A percentile compares a stretch with the other conserved stretches of the same genome.
These are phyloP conservation scores for Nakazawaea laoshanensis DNA, from an alignment of 805 yeast genomes.

Conservation along the genomic window DNA sequence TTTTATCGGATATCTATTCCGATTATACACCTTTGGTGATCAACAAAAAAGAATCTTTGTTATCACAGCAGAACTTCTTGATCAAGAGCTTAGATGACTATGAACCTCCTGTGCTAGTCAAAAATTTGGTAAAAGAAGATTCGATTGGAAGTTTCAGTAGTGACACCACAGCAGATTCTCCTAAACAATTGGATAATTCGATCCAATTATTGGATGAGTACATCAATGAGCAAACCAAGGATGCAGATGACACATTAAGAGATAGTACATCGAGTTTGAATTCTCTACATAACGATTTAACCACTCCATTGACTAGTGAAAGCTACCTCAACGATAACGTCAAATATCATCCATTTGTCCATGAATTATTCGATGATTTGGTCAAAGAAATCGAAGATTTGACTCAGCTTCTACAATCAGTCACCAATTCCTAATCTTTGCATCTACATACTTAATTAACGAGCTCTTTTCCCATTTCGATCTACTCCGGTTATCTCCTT, in stretches of 20 bases:
- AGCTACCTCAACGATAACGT: slow-evolving; percentile 28
- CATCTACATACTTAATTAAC: no score
- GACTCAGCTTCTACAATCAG: slow-evolving; percentile 2
- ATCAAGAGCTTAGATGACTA: slow-evolving; percentile 25
- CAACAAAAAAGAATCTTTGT: slow-evolving; percentile 15
- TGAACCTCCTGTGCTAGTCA: slow-evolving; percentile 10
- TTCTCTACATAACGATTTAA: slow-evolving; percentile 1
- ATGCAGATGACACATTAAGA: slow-evolving; percentile 14
- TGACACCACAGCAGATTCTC: slow-evolving; percentile 12
- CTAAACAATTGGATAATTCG: slow-evolving; percentile 2
- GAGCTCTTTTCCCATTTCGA: no score
- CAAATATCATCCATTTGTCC: slow-evolving; percentile 8
- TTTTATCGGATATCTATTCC: slow-evolving; percentile 31
- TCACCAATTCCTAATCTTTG: background rate
- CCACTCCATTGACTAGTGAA: slow-evolving; percentile 28
- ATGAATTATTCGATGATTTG: slow-evolving; percentile 19
- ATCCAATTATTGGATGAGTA: slow-evolving; percentile 8
- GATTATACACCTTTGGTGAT: slow-evolving; percentile 18
- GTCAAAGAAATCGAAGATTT: slow-evolving; percentile 17
- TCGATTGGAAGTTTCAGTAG: slow-evolving; percentile 22
- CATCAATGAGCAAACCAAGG: slow-evolving; percentile 8
- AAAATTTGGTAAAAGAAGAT: slow-evolving; percentile 12
- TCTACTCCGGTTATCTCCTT: no score
- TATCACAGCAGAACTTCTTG: slow-evolving; percentile 18
- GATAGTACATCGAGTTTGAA: slow-evolving; percentile 7